phyloP scores from a whole-genome alignment of 371 early-diverging fungal species.

The Smittium culicis region DNA sequence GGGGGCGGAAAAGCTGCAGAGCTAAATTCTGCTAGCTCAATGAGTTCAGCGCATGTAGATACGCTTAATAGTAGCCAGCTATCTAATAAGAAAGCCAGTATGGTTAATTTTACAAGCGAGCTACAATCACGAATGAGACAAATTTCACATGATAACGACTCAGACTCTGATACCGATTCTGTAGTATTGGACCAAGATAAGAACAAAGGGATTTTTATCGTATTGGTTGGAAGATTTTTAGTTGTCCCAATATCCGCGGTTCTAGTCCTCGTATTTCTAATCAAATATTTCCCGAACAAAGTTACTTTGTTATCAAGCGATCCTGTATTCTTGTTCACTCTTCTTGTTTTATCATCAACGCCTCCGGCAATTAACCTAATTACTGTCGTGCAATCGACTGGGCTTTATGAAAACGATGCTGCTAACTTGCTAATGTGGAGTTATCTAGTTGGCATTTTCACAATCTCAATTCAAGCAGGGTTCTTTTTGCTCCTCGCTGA shows the following conservation, averaged over 20 bases:
- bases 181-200: slow-evolving; percentile 5
- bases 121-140: background rate
- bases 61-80: background rate
- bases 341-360: slow-evolving; percentile 28
- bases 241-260: slow-evolving; percentile 20
- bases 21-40: background rate
- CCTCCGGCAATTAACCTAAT: slow-evolving; percentile 31
- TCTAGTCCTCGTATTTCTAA: slow-evolving; percentile 16
- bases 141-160: background rate
- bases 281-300: slow-evolving; percentile 16
- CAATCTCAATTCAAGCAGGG: slow-evolving; percentile 20
- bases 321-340: slow-evolving; percentile 28
- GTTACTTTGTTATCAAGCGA: slow-evolving; percentile 22
- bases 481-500: slow-evolving; percentile 20
- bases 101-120: background rate
- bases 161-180: background rate
- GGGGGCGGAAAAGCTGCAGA: too few relatives aligned
- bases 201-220: slow-evolving; percentile 19
- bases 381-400: slow-evolving; percentile 27
- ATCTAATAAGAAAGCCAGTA: background rate
- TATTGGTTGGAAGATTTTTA: slow-evolving; percentile 24
- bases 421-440: slow-evolving; percentile 20
- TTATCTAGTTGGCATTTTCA: slow-evolving; percentile 19
- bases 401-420: slow-evolving; percentile 24
- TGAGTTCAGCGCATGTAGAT: background rate